These are phyloP conservation scores for Stachybotrys echinatus DNA, from an alignment of 2,329 filamentous ascomycete species.

Conservation along the genomic window DNA sequence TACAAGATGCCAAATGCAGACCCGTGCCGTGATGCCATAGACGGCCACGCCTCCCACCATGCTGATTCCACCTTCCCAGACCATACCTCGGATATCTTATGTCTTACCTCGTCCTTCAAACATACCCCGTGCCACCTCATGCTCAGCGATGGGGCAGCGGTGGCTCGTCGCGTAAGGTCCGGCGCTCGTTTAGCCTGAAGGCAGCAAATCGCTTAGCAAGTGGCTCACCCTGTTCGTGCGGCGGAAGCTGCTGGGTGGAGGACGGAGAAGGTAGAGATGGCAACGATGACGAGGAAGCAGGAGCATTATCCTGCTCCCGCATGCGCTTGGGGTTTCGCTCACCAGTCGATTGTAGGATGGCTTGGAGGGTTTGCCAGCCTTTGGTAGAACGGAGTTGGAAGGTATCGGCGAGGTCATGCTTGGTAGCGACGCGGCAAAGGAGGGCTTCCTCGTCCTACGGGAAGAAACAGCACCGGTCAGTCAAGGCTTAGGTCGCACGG, in stretches of 20 bases:
- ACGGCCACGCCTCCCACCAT: not conserved
- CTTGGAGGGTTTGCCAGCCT: constrained; percentile 90
- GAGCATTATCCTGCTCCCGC: constrained; percentile 33
- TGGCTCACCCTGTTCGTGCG: constrained; percentile 40
- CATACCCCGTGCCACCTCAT: not conserved
- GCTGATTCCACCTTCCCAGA: not conserved
- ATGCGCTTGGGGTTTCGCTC: constrained; percentile 82
- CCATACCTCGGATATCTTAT: not conserved
- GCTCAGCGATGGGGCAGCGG: not conserved
- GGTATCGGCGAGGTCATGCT: constrained; percentile 74
- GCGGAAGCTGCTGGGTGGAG: constrained; percentile 20
- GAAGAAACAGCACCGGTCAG: constrained; percentile 3
- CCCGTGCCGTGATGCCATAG: not conserved
- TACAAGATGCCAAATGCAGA: not conserved
- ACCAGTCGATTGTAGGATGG: constrained; percentile 95
- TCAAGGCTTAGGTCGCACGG: not conserved
- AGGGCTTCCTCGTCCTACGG: constrained; percentile 80
- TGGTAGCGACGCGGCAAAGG: constrained; percentile 77
- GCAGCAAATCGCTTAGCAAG: constrained; percentile 64
- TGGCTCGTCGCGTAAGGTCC: constrained; percentile 14
- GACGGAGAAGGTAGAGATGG: constrained; percentile 19
- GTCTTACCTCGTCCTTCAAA: not conserved
- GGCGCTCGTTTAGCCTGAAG: constrained; percentile 53
- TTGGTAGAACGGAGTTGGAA: constrained; percentile 79
- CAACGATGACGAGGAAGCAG: constrained; percentile 13